A percentile compares a stretch with the other conserved stretches of the same genome.
Evolutionary conservation across 2,329 filamentous ascomycete genomes (phyloP).

Genomic region (Alternaria metachromatica): DNA sequence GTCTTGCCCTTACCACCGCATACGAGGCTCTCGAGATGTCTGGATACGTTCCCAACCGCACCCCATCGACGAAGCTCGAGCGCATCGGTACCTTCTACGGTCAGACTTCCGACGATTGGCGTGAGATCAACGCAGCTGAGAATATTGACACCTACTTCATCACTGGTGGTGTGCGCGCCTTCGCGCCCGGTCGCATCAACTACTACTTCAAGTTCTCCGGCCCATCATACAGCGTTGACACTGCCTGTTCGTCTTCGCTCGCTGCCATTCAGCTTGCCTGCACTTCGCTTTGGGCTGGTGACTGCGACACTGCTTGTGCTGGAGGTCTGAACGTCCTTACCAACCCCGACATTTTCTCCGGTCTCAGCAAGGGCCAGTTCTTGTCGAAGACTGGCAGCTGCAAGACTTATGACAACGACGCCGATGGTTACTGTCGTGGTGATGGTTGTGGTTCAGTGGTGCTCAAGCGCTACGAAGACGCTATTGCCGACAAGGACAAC

Average conservation of each 20-base stretch:
- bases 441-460: slow-evolving; percentile 78
- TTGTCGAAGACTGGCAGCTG: slow-evolving; percentile 77
- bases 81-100: slow-evolving; percentile 77
- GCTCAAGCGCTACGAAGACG: slow-evolving; percentile 81
- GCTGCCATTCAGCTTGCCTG: slow-evolving; percentile 76
- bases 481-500: slow-evolving; percentile 74
- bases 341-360: slow-evolving; percentile 80
- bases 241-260: slow-evolving; percentile 78
- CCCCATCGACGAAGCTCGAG: slow-evolving; percentile 68
- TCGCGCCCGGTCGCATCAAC: slow-evolving; percentile 70
- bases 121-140: slow-evolving; percentile 75
- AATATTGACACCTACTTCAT: slow-evolving; percentile 75
- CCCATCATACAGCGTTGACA: slow-evolving; percentile 75
- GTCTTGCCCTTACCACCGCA: slow-evolving; percentile 75
- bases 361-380: slow-evolving; percentile 78
- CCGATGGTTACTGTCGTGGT: slow-evolving; percentile 82
- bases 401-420: slow-evolving; percentile 80
- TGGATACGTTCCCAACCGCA: slow-evolving; percentile 76
- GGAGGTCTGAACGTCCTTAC: slow-evolving; percentile 81
- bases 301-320: slow-evolving; percentile 81
- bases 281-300: slow-evolving; percentile 74
- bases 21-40: slow-evolving; percentile 85
- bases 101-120: slow-evolving; percentile 77
- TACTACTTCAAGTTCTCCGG: slow-evolving; percentile 81
- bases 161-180: slow-evolving; percentile 67